Evolutionary conservation across 768 basidiomycete genomes (phyloP), one percentile per base, ranked within the genome.

Genomic region (Podaxis sp.): DNA sequence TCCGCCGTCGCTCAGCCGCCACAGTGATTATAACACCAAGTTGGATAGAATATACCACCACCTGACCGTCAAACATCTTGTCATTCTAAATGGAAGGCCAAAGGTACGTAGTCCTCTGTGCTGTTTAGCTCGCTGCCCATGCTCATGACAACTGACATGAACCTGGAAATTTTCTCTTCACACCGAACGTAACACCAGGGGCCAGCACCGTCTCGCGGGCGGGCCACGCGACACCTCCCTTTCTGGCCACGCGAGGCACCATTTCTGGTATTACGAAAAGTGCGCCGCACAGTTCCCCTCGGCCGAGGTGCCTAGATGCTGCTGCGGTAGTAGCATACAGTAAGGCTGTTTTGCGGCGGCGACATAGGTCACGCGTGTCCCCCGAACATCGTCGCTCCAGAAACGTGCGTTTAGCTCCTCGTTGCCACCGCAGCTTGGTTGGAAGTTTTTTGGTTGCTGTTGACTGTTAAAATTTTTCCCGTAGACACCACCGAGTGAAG

Each of bases 381-480:
- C 61, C 55, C 24, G 55, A 49, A 55, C 61, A 62, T 33, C 50
- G 55, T 51, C 61, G 47, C 36, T 38, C 54, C 6, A 29, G 55
- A 50, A 49, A 37, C 41, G 54, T 56, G 54, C 5, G 61, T 50
- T 17, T 1, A 19, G 7, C 17, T 37, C 40, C 17, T 24, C 25
- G n/a, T 43, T 29, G 24, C 8, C 17, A 3, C 8, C 17, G 33
- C 8, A 9, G 9, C 33, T 33, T 19, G 27, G n/a, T 27, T 59
- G n/a, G 33, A 59, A 27, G 13, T 37, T 36, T 1, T 46, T 17
- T 40, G 9, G 36, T 15, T 41, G 54, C 19, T 56, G 15, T 38
- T 38, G 13, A 17, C 24, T 51, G 29, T 19, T 22, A 17, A 46
- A 5, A 0, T 4, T 3, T 38, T 13, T 9, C 33, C 1, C 33